phyloP scores from a whole-genome alignment of 169 alveolate species.

The Cryptosporidium felis region DNA sequence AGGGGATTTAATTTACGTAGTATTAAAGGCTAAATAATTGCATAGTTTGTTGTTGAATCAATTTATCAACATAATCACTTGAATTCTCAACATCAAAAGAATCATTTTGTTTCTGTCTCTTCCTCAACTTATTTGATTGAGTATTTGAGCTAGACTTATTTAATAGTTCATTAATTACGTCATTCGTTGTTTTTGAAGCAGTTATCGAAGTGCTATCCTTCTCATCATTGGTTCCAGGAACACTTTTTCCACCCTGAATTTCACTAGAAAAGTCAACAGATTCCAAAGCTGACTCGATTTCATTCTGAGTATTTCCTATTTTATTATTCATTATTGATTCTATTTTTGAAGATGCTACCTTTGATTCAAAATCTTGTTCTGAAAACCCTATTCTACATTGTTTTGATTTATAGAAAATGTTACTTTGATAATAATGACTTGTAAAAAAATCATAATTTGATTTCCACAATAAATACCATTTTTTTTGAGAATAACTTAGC shows the following conservation, averaged over 20 bases:
- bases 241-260: neutral
- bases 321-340: neutral
- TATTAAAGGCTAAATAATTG: conserved; percentile 8
- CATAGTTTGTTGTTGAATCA: conserved; percentile 52
- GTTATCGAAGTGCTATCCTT: neutral
- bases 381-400: neutral
- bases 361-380: neutral
- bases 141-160: neutral
- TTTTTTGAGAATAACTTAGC: neutral
- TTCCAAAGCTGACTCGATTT: neutral
- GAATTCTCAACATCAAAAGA: conserved; percentile 3
- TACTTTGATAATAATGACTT: too few species aligned
- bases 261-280: neutral
- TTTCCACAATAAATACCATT: conserved; percentile 16
- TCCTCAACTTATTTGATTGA: neutral
- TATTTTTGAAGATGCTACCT: neutral
- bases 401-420: neutral
- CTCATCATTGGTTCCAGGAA: neutral
- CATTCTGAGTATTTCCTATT: neutral
- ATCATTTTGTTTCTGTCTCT: neutral
- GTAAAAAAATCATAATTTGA: too few species aligned
- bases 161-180: conserved; percentile 7
- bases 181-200: conserved; percentile 4
- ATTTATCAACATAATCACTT: conserved; percentile 24
- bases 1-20: too few species aligned